Conservation (phyloP, 2,329 filamentous ascomycete genomes). For the Emericellopsis atlantica region DNA sequence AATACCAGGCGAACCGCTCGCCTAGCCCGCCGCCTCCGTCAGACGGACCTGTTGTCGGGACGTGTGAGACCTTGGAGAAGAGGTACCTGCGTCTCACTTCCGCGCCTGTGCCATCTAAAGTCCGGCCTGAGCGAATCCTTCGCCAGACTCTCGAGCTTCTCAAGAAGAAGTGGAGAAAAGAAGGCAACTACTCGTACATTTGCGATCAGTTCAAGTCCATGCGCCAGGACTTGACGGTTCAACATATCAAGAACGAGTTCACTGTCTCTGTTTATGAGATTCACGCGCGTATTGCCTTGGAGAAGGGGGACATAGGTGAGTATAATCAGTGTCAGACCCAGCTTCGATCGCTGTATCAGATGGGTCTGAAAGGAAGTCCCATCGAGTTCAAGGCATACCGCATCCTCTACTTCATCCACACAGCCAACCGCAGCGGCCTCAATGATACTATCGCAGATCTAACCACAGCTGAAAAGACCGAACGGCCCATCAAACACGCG, state of each 20-base stretch:
- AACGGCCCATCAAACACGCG: conserved; percentile 77
- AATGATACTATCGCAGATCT: conserved; percentile 98
- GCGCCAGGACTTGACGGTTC: conserved; percentile 94
- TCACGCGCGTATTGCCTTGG: conserved; percentile 90
- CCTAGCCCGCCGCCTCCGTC: conserved; percentile 44
- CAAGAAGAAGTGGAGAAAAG: conserved; percentile 88
- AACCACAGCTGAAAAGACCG: conserved; percentile 90
- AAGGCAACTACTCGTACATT: conserved; percentile 92
- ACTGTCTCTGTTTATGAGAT: conserved; percentile 96
- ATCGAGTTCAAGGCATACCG: conserved; percentile 98
- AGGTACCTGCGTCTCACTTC: conserved; percentile 88
- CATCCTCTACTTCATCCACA: conserved; percentile 99
- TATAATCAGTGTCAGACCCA: conserved; percentile 99
- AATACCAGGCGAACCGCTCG: conserved; percentile 44
- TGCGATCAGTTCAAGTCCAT: conserved; percentile 99
- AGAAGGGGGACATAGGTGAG: conserved; percentile 99
- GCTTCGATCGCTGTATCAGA: conserved; percentile 78
- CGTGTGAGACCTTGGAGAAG: conserved; percentile 78
- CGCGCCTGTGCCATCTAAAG: conserved; percentile 75
- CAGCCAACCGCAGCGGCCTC: conserved; percentile 93
- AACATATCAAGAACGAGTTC: conserved; percentile 93
- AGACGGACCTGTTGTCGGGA: conserved; percentile 69
- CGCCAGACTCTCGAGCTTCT: conserved; percentile 76
- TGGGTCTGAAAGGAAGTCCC: conserved; percentile 77
- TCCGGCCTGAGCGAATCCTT: conserved; percentile 71